A percentile compares a stretch with the other conserved stretches of the same genome.
phyloP scores from a whole-genome alignment of 1,284 basidiomycete genomes.

The Jaminaea rosea region DNA sequence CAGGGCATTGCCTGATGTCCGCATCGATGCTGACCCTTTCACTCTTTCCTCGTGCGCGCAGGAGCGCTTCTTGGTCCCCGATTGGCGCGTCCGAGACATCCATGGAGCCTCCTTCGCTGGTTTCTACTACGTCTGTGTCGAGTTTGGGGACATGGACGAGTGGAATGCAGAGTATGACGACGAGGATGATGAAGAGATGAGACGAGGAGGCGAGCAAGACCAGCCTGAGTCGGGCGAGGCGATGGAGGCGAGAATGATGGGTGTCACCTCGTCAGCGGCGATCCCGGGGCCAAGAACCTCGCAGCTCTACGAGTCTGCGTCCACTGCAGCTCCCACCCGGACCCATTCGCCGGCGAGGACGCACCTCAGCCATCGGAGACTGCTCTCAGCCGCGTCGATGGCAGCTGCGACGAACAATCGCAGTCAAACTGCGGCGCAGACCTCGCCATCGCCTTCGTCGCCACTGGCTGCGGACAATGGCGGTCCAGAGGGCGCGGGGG shows the following conservation, averaged over 20 bases:
- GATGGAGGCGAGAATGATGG: background rate
- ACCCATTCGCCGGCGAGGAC: too few species aligned
- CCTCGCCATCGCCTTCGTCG: too few species aligned
- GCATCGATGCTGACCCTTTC: background rate
- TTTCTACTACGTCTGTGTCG: slow-evolving; percentile 74
- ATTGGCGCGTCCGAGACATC: slow-evolving; percentile 85
- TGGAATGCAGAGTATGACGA: background rate
- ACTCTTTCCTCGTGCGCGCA: background rate
- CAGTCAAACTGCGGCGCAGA: too few species aligned
- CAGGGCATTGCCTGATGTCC: background rate
- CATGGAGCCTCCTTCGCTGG: slow-evolving; percentile 82
- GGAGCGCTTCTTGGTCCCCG: slow-evolving; percentile 85
- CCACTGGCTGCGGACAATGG: too few species aligned
- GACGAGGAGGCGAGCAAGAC: background rate
- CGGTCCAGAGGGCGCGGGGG: too few species aligned
- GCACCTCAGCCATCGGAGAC: too few species aligned
- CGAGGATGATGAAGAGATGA: background rate
- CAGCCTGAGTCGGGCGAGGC: background rate
- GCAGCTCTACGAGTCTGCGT: too few species aligned
- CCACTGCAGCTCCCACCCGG: too few species aligned
- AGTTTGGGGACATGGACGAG: slow-evolving; percentile 50
- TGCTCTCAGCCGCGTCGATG: too few species aligned
- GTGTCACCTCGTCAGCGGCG: background rate
- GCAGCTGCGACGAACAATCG: too few species aligned
- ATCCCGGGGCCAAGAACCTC: background rate